Evolutionary conservation across 495 filamentous ascomycete genomes (phyloP).

Genomic region (Emericellopsis terricola): DNA sequence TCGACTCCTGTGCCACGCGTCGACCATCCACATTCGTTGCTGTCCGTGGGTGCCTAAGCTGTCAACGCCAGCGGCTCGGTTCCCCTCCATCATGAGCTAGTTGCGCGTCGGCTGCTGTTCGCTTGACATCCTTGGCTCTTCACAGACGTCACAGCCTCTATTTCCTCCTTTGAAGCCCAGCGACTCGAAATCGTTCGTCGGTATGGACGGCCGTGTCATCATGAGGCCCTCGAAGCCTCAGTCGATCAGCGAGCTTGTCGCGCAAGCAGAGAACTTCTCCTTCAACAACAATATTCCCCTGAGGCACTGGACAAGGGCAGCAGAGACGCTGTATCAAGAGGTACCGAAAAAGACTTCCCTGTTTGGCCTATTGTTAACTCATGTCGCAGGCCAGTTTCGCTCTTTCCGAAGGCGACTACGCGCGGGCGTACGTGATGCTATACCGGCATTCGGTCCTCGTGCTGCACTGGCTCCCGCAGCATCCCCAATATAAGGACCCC

Average conservation of each 20-base stretch:
- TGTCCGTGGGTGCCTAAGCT: too few species aligned
- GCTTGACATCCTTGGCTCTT: too few species aligned
- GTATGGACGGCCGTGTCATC: constrained; percentile 1
- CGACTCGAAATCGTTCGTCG: background rate
- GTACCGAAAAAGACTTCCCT: constrained; percentile 20
- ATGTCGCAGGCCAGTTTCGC: constrained; percentile 38
- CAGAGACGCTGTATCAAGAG: constrained; percentile 61
- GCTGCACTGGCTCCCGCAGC: constrained; percentile 37
- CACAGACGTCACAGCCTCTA: too few species aligned
- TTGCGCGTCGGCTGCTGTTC: too few species aligned
- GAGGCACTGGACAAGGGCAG: constrained; percentile 67
- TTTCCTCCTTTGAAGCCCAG: too few species aligned
- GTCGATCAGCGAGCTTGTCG: constrained; percentile 53
- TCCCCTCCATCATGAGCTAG: too few species aligned
- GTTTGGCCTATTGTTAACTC: background rate
- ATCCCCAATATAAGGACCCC: constrained; percentile 45
- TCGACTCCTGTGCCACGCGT: too few species aligned
- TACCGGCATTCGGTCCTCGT: constrained; percentile 65
- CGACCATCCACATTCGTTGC: too few species aligned
- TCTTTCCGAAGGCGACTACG: constrained; percentile 64
- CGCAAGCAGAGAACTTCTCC: constrained; percentile 54
- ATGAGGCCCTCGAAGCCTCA: constrained; percentile 29
- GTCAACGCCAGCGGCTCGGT: too few species aligned
- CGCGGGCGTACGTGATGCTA: constrained; percentile 74
- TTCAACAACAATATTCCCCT: constrained; percentile 60